phyloP scores from a whole-genome alignment of 768 basidiomycete species.

The Mycena crocata region DNA sequence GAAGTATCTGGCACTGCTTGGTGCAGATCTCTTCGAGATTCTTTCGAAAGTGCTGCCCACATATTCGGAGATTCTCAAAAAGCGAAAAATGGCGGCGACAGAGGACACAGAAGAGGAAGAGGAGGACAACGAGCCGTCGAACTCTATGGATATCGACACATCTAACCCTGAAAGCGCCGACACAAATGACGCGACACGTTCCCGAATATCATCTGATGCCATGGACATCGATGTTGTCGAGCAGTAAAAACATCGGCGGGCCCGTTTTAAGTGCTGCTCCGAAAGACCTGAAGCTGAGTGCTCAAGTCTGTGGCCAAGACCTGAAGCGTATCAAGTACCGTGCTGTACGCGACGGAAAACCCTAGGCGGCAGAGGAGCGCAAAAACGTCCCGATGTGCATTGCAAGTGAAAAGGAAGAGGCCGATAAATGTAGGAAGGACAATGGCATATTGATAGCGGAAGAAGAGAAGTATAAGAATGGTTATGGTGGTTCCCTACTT shows the following conservation, averaged over 20 bases:
- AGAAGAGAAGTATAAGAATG: neutral
- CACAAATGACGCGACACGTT: neutral
- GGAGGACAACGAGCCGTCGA: too few relatives aligned
- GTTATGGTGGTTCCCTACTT: neutral
- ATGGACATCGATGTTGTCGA: constrained; percentile 10
- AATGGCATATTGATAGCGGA: neutral
- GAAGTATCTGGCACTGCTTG: neutral
- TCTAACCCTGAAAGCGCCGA: neutral
- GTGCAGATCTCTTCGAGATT: neutral
- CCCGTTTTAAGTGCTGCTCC: neutral
- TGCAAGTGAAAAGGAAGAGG: neutral
- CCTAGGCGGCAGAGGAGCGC: neutral
- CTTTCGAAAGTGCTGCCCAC: neutral
- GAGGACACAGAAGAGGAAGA: too few relatives aligned
- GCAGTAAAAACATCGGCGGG: neutral
- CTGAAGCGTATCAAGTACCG: neutral
- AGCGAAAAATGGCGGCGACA: neutral
- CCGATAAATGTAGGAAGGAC: neutral
- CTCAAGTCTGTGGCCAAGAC: neutral
- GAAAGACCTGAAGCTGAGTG: neutral
- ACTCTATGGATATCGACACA: neutral
- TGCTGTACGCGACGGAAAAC: neutral
- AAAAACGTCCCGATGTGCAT: neutral
- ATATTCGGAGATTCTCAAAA: neutral
- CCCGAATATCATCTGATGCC: neutral